phyloP scores from a whole-genome alignment of 768 basidiomycete genomes.

The Naganishia onofrii region DNA sequence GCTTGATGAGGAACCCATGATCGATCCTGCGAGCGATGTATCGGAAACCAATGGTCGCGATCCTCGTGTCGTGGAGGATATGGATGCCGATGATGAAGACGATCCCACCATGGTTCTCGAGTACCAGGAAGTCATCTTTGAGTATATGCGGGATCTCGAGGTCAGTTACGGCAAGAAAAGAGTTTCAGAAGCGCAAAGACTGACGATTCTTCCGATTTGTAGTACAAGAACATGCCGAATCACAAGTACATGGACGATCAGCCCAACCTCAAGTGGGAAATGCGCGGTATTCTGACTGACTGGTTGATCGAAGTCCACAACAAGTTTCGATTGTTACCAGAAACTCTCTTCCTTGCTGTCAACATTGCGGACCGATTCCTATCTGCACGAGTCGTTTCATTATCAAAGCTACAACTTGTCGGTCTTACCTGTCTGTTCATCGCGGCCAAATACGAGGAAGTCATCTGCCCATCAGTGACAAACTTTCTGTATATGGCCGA shows the following conservation, averaged over 20 bases:
- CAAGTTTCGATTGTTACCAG: constrained; percentile 78
- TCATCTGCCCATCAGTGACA: constrained; percentile 75
- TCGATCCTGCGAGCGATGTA: constrained; percentile 38
- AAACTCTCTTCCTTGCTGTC: constrained; percentile 83
- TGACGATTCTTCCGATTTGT: constrained; percentile 3
- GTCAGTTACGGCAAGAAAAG: constrained; percentile 54
- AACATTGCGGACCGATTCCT: constrained; percentile 76
- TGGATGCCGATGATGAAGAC: constrained; percentile 84
- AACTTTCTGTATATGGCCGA: constrained; percentile 80
- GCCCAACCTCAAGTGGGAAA: constrained; percentile 79
- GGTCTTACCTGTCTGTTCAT: constrained; percentile 84
- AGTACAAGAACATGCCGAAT: constrained; percentile 77
- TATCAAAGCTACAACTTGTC: constrained; percentile 83
- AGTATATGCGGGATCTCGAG: constrained; percentile 82
- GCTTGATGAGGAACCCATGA: constrained; percentile 41
- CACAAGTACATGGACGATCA: constrained; percentile 79
- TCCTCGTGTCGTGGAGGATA: constrained; percentile 71
- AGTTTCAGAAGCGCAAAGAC: not conserved
- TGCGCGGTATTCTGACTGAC: constrained; percentile 83
- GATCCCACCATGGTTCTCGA: constrained; percentile 97
- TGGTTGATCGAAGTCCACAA: constrained; percentile 90
- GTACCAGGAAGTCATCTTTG: constrained; percentile 89
- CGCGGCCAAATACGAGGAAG: constrained; percentile 89
- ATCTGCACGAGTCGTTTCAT: constrained; percentile 67
- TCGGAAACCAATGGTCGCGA: constrained; percentile 54